phyloP scores from a whole-genome alignment of 2,329 filamentous ascomycete species.

The Colletotrichum acutatum region DNA sequence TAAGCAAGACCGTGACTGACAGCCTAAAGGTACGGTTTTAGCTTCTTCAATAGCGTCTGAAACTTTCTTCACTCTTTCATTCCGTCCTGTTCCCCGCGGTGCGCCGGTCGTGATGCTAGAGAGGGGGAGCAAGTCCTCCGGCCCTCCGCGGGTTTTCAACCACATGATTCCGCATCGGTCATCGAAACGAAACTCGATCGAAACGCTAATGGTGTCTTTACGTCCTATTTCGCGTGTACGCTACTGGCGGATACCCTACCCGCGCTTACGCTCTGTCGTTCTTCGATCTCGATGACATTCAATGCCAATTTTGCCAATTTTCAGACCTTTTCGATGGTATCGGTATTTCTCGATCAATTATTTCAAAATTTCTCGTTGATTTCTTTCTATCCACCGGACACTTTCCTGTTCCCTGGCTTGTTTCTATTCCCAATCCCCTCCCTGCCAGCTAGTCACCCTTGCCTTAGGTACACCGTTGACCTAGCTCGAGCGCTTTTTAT shows the following conservation, averaged over 20 bases:
- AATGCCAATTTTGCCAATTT: conserved; percentile 4
- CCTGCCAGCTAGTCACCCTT: neutral
- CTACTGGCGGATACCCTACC: neutral
- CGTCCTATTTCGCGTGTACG: neutral
- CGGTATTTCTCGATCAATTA: neutral
- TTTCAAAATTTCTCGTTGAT: neutral
- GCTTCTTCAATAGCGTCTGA: neutral
- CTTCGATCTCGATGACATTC: conserved; percentile 28
- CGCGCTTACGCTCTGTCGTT: neutral
- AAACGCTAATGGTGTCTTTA: conserved; percentile 6
- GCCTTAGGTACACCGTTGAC: neutral
- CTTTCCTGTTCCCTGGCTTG: neutral
- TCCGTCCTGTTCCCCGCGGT: neutral
- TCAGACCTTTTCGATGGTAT: neutral
- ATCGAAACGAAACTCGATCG: conserved; percentile 31
- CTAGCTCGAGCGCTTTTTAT: neutral
- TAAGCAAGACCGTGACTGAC: neutral
- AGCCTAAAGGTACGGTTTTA: neutral
- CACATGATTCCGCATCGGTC: conserved; percentile 1
- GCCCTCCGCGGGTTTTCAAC: neutral
- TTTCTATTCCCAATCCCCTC: neutral
- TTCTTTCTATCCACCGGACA: neutral
- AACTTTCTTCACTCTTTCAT: neutral
- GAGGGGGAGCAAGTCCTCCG: neutral
- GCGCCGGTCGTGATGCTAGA: neutral